These are phyloP conservation scores for Trypanosoma cruzi DNA, from an alignment of 208 protist species.

Conservation along the genomic window DNA sequence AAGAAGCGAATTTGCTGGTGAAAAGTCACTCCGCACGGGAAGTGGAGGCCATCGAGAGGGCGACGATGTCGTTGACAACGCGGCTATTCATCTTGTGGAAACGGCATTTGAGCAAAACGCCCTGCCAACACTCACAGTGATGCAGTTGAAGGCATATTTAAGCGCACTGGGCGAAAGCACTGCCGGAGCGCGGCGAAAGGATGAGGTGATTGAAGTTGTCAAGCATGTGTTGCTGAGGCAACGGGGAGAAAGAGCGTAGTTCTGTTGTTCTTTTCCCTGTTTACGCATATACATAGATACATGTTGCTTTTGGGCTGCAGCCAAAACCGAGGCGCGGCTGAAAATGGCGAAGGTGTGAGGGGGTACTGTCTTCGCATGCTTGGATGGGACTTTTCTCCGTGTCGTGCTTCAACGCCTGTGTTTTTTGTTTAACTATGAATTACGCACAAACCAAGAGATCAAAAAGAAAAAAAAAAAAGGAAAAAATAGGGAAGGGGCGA, in stretches of 20 bases:
- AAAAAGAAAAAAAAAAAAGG: constrained; percentile 16
- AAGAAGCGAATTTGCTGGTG: background rate
- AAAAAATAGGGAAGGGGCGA: background rate
- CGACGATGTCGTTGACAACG: background rate
- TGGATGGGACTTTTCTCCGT: background rate
- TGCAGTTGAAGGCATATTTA: constrained; percentile 51
- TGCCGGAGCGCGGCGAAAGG: constrained; percentile 31
- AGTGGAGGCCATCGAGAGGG: constrained; percentile 2
- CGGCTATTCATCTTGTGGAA: constrained; percentile 28
- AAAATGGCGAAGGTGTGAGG: too few relatives aligned
- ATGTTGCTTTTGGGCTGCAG: background rate
- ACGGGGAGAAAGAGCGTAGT: background rate
- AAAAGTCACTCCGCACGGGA: background rate
- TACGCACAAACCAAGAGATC: background rate
- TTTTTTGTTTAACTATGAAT: background rate
- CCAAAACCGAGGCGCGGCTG: background rate
- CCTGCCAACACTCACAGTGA: constrained; percentile 37
- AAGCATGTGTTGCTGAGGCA: constrained; percentile 10
- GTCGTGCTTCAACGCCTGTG: background rate
- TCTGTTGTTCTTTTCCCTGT: background rate
- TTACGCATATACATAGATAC: background rate
- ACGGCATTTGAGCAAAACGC: constrained; percentile 36
- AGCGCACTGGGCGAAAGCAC: constrained; percentile 6
- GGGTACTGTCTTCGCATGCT: too few relatives aligned
- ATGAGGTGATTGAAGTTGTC: constrained; percentile 32